These are phyloP conservation scores for Mycena capillaripes DNA, from an alignment of 768 basidiomycete species.

Conservation along the genomic window DNA sequence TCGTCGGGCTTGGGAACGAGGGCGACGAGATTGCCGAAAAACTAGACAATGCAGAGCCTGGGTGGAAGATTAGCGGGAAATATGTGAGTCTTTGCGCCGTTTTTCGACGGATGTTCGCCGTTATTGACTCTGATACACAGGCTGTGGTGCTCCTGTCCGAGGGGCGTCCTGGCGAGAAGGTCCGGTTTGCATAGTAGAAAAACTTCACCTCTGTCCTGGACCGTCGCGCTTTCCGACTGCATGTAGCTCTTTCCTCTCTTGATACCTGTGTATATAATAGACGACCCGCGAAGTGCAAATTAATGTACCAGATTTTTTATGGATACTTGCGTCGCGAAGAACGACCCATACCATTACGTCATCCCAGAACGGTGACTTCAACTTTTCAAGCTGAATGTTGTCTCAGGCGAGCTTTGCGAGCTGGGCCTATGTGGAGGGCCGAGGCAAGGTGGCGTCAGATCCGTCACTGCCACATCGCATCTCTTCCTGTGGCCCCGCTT, in stretches of 20 bases:
- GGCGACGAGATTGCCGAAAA: constrained; percentile 81
- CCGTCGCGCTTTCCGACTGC: not conserved
- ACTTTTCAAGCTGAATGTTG: no score
- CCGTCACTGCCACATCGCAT: no score
- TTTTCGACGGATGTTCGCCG: constrained; percentile 4
- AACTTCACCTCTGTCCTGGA: not conserved
- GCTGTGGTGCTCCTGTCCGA: constrained; percentile 91
- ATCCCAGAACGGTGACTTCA: no score
- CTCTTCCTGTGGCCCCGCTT: no score
- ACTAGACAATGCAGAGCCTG: constrained; percentile 88
- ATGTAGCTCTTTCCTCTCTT: not conserved
- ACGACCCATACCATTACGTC: no score
- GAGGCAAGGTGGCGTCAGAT: no score
- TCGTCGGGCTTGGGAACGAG: constrained; percentile 83
- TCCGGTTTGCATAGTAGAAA: constrained; percentile 71
- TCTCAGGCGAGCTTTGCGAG: no score
- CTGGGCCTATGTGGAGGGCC: no score
- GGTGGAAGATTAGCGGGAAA: constrained; percentile 98
- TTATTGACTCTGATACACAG: constrained; percentile 50
- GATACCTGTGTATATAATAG: constrained; percentile 28
- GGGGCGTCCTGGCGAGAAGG: constrained; percentile 90
- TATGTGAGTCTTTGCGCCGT: constrained; percentile 71
- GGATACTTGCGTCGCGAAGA: no score
- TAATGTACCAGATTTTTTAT: not conserved
- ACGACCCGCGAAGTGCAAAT: constrained; percentile 14